Base-by-base conservation (phyloP, 805 yeast genomes). In the Maudiozyma barnettii region DNA sequence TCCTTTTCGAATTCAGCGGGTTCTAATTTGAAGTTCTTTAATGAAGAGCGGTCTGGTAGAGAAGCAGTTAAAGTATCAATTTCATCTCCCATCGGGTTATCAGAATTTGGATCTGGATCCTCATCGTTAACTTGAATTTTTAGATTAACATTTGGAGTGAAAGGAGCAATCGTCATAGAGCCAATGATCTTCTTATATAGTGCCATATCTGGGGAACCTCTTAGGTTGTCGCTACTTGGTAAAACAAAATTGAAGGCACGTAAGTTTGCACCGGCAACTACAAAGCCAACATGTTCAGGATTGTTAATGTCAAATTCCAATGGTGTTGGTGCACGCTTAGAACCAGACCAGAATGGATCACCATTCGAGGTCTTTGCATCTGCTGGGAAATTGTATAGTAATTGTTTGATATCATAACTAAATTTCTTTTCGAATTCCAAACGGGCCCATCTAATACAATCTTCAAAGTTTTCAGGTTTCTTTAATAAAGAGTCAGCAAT, bases 1-100 rank as follows among this genome's bases (percentile, higher is more conserved):
- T 93, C 99, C 70, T 93, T 93, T 70, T 93, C 99, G 65, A 93
- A 93, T 56, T 90, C 98, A 43, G 84, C 93, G n/a, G 96, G 90
- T 30, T 64, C 73, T 57, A 93, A 73, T 63, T 95, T 77, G 71
- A 84, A 90, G 2, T 96, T 96, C 5, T 91, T 95, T 60, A 93
- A 69, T 0, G 90, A 73, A 2, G 95, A 79, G 37, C 97, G 95
- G 46, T 85, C 79, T 26, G 99, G 99, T 56, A 93, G 75, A 12
- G 84, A 73, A 39, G 83, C 80, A 22, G 95, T 87, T 47, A 93
- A 70, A 49, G 73, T 65, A 55, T 77, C 79, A 54, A 90, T 68
- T 46, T 80, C 84, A 52, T 79, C 85, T 54, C 81, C 93, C 37
- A 73, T 55, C 19, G 64, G 64, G 23, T 61, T 57, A 29, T 65